A percentile compares a stretch with the other conserved stretches of the same genome.
Conservation (phyloP, 2,329 filamentous ascomycete genomes). For the Tympanopsis confertula region DNA sequence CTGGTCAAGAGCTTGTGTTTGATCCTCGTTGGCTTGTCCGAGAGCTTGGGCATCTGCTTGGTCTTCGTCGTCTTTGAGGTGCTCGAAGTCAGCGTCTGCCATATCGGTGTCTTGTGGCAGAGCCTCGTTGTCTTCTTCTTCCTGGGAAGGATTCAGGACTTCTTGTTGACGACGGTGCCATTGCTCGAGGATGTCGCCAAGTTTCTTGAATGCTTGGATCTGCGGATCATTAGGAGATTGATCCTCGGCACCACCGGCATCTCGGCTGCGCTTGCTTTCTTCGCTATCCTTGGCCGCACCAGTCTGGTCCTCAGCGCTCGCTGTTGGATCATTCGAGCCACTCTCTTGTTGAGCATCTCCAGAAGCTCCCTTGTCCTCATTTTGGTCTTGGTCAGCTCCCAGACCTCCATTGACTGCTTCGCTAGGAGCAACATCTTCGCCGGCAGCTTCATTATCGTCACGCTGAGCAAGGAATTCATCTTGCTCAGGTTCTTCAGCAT, state of each 20-base stretch:
- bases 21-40: constrained; percentile 77
- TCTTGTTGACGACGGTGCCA: constrained; percentile 85
- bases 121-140: constrained; percentile 36
- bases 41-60: constrained; percentile 82
- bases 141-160: constrained; percentile 53
- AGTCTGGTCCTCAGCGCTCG: constrained; percentile 19
- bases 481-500: constrained; percentile 44
- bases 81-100: constrained; percentile 77
- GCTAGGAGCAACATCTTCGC: constrained; percentile 44
- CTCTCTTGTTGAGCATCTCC: constrained; percentile 37
- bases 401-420: constrained; percentile 58
- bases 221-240: constrained; percentile 23
- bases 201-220: constrained; percentile 76
- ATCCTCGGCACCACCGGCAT: constrained; percentile 23
- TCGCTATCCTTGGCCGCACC: constrained; percentile 15
- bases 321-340: constrained; percentile 27
- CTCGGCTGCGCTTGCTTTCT: constrained; percentile 29
- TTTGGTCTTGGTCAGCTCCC: constrained; percentile 44
- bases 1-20: constrained; percentile 22
- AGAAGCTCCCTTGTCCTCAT: constrained; percentile 51
- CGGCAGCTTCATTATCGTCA: constrained; percentile 47
- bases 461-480: constrained; percentile 41
- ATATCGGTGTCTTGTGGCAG: constrained; percentile 46
- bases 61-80: constrained; percentile 73
- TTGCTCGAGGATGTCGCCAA: constrained; percentile 82